A percentile compares a stretch with the other conserved stretches of the same genome.
phyloP scores from a whole-genome alignment of 805 yeast species.

The Yarrowia sp. region DNA sequence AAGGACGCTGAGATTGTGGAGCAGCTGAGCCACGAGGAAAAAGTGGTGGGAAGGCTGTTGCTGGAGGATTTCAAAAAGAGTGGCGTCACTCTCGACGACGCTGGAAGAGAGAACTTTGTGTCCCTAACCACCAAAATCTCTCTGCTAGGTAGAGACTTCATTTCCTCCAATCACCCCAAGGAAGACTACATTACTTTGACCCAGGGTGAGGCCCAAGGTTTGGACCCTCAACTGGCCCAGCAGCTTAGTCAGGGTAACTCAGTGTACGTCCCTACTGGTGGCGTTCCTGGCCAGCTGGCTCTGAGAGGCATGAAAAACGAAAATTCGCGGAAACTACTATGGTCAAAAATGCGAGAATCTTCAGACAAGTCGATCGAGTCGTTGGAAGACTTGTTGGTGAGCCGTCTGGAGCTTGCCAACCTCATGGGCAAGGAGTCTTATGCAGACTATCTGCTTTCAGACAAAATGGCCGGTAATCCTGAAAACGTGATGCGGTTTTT shows the following conservation, averaged over 20 bases:
- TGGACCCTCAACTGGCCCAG: conserved; percentile 37
- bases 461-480: conserved; percentile 86
- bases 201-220: conserved; percentile 36
- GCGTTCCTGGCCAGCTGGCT: conserved; percentile 63
- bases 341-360: conserved; percentile 72
- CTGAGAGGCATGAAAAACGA: conserved; percentile 58
- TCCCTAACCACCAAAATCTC: conserved; percentile 78
- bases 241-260: conserved; percentile 31
- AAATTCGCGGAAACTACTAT: conserved; percentile 60
- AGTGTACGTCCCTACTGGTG: conserved; percentile 53
- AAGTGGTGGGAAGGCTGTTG: conserved; percentile 75
- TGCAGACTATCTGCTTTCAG: conserved; percentile 77
- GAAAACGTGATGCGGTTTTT: conserved; percentile 72
- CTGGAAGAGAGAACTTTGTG: conserved; percentile 67
- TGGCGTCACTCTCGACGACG: conserved; percentile 74
- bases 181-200: conserved; percentile 32
- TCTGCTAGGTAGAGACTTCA: conserved; percentile 73
- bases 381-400: conserved; percentile 57
- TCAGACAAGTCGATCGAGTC: conserved; percentile 58
- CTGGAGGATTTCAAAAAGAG: conserved; percentile 85
- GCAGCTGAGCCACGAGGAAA: conserved; percentile 66
- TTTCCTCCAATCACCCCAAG: conserved; percentile 46
- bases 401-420: conserved; percentile 68
- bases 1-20: conserved; percentile 41
- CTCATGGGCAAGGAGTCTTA: conserved; percentile 68